Base-by-base conservation (phyloP, 1,139 yeast genomes). In the Wickerhamiella infanticola region DNA sequence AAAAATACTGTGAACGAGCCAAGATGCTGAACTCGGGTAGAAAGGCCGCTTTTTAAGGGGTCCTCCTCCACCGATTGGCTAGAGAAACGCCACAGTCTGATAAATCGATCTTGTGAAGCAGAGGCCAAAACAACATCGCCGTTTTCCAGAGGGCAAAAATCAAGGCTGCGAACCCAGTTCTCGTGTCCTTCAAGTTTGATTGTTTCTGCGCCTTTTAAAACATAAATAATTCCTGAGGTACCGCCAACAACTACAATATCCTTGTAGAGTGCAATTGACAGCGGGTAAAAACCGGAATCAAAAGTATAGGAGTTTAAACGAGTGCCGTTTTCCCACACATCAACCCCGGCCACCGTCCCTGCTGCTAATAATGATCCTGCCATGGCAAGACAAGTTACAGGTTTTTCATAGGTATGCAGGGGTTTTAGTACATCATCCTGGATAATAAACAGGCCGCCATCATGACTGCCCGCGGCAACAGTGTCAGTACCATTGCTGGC, bases 81-180 rank as follows among this genome's bases (percentile, higher is more conserved):
- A 4, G 75, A 80, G 53, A 81, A 72, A 37, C 77, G 41, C 97
- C 97, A 88, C 33, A 84, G 65, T 50, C 79, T 73, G 26, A 88
- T 74, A 3, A 77, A 68, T 51, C 79, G 77, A 59, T 88, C 97
- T 61, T 88, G 57, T 2, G 56, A 51, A 3, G 47, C 58, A 24
- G 93, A 73, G n/a, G 84, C 81, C 46, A 86, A 76, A 39, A 81
- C 68, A 23, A 85, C 61, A 1, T 60, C 48, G 70, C 67, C 47
- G 51, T 72, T 44, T 44, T 74, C 69, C 0, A 90, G 93, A 1
- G 90, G 88, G 60, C 81, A 93, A 42, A 83, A 65, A 5, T 68
- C 68, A 13, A 85, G 58, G 7, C 78, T 70, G 49, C 82, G 74
- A 1, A 88, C 82, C 97, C 97, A 88, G 24, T 93, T 82, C 47